Conservation (phyloP, 495 filamentous ascomycete species). For the Cryomyces minteri region DNA sequence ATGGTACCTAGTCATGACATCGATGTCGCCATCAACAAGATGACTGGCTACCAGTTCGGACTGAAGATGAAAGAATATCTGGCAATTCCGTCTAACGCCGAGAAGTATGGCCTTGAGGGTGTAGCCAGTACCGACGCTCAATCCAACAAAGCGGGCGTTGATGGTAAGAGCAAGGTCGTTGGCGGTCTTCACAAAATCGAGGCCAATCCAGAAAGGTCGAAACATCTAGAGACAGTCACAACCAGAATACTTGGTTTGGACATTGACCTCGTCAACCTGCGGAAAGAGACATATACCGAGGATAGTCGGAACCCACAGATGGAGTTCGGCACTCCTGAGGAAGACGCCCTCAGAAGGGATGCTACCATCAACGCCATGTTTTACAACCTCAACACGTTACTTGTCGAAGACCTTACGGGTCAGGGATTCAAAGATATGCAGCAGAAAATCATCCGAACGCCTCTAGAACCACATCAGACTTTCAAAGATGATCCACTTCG, state of each 20-base stretch:
- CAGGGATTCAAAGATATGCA: conserved; percentile 58
- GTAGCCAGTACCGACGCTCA: conserved; percentile 9
- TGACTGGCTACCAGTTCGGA: conserved; percentile 79
- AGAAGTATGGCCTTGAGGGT: conserved; percentile 20
- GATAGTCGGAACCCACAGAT: conserved; percentile 80
- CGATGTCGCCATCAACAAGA: conserved; percentile 83
- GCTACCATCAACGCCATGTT: conserved; percentile 93
- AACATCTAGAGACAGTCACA: conserved; percentile 88
- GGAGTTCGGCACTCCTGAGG: conserved; percentile 80
- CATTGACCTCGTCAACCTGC: conserved; percentile 83
- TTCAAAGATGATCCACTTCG: conserved; percentile 90
- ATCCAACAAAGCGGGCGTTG: conserved; percentile 4
- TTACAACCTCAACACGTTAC: conserved; percentile 63
- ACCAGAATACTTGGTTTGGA: conserved; percentile 74
- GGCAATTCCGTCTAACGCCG: conserved; percentile 19
- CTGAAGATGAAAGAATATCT: conserved; percentile 41
- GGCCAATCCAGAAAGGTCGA: conserved; percentile 90
- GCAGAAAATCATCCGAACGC: conserved; percentile 58
- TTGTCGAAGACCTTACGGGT: conserved; percentile 72
- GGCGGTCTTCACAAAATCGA: conserved; percentile 26
- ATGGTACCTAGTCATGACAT: conserved; percentile 72
- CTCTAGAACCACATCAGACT: conserved; percentile 74
- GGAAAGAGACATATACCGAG: conserved; percentile 75
- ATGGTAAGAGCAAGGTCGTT: conserved; percentile 13
- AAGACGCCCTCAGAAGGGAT: conserved; percentile 81